Evolutionary conservation across 345 rosid genomes (phyloP).

Genomic region (Citrus medica): DNA sequence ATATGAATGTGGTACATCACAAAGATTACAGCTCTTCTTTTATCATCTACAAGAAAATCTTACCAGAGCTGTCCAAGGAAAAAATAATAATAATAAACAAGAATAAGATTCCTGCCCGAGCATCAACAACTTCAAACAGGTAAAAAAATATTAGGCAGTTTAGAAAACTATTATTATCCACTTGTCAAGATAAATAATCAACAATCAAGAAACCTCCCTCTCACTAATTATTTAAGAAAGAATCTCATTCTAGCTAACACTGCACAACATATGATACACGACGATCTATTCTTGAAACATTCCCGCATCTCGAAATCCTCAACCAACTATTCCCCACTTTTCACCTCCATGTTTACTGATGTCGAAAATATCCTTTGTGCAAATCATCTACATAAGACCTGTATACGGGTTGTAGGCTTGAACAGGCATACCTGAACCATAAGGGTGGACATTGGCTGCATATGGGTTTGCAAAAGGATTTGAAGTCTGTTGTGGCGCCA

Average conservation of each 20-base stretch:
- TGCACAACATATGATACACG: slow-evolving; percentile 52
- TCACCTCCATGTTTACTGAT: slow-evolving; percentile 1
- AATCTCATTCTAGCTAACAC: slow-evolving; percentile 45
- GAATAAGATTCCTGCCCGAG: slow-evolving; percentile 18
- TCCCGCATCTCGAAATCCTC: neutral
- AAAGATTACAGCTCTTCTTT: slow-evolving; percentile 26
- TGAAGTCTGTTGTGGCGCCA: slow-evolving; percentile 45
- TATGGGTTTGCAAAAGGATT: slow-evolving; percentile 57
- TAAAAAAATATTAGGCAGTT: neutral
- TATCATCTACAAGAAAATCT: slow-evolving; percentile 16
- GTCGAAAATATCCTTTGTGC: slow-evolving; percentile 8
- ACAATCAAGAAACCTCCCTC: slow-evolving; percentile 17
- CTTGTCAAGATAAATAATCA: slow-evolving; percentile 26
- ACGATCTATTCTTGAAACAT: slow-evolving; percentile 18
- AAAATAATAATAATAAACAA: slow-evolving; percentile 1
- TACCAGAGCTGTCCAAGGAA: neutral
- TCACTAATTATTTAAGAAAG: slow-evolving; percentile 41
- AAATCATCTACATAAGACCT: slow-evolving; percentile 36
- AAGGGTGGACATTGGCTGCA: slow-evolving; percentile 42
- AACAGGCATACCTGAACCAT: slow-evolving; percentile 55
- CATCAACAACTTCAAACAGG: slow-evolving; percentile 7
- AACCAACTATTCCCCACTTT: neutral
- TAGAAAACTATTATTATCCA: slow-evolving; percentile 25
- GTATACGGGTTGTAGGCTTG: slow-evolving; percentile 62
- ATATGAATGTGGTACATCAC: slow-evolving; percentile 24